These are phyloP conservation scores for Dendrostoma leiphaemia DNA, from an alignment of 2,329 filamentous ascomycete genomes.

Conservation along the genomic window DNA sequence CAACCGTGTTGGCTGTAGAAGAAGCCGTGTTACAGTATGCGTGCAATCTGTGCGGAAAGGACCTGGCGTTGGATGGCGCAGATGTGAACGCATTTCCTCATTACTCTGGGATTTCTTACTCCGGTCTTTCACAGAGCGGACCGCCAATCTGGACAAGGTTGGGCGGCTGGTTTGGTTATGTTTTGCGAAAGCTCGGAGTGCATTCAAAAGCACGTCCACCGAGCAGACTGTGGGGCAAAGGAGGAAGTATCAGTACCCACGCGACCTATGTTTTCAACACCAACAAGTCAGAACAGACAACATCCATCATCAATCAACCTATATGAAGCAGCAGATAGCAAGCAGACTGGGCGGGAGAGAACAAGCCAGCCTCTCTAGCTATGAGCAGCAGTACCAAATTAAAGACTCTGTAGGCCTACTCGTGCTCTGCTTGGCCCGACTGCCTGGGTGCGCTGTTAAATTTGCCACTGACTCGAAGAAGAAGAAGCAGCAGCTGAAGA, in stretches of 20 bases:
- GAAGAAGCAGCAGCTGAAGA: too few relatives aligned
- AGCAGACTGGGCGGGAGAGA: neutral
- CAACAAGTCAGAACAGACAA: neutral
- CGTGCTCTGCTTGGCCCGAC: too few relatives aligned
- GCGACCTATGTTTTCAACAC: neutral
- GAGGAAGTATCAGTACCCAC: neutral
- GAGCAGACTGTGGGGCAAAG: neutral
- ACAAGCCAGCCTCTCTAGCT: neutral
- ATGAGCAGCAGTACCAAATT: neutral
- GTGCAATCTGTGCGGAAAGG: conserved; percentile 6
- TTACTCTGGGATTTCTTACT: neutral
- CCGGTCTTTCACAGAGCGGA: neutral
- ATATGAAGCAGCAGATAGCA: neutral
- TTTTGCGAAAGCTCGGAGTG: neutral
- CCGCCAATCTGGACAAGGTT: neutral
- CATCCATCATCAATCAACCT: neutral
- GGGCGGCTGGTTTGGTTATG: neutral
- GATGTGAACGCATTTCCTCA: neutral
- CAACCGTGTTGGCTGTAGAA: neutral
- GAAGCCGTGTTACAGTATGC: conserved; percentile 1
- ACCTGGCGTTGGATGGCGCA: conserved; percentile 7
- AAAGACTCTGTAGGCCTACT: neutral
- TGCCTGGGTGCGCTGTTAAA: too few relatives aligned
- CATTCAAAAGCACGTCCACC: neutral
- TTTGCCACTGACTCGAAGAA: too few relatives aligned